A percentile compares a stretch with the other conserved stretches of the same genome.
These are phyloP conservation scores for Plasmopara viticola DNA, from an alignment of 352 stramenopile species.

Conservation along the genomic window DNA sequence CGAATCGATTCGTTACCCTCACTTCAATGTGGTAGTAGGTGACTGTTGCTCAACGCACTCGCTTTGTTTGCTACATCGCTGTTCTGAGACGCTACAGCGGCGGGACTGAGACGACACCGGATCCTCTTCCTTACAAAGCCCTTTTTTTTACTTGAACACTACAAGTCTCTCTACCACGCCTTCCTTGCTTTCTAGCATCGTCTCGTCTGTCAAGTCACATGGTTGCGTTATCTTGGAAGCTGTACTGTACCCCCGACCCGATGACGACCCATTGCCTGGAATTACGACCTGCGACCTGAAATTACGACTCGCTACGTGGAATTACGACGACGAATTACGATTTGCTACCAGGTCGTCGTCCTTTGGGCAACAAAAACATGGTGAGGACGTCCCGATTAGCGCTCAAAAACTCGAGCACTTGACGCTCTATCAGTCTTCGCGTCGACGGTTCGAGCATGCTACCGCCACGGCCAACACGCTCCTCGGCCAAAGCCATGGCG, in stretches of 20 bases:
- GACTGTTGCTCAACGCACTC: not conserved
- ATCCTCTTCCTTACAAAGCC: no score
- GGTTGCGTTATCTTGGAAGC: no score
- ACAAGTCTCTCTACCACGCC: no score
- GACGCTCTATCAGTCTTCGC: constrained; percentile 70
- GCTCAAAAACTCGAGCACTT: constrained; percentile 70
- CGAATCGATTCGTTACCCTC: not conserved
- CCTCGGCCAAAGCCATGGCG: constrained; percentile 46
- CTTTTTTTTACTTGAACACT: no score
- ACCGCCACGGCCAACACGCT: constrained; percentile 60
- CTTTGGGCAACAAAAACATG: constrained; percentile 73
- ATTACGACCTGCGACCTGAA: no score
- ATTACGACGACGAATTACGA: constrained; percentile 2
- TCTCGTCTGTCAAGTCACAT: no score
- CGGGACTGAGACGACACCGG: no score
- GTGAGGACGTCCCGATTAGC: constrained; percentile 68
- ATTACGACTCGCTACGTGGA: no score
- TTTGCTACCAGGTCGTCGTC: constrained; percentile 13
- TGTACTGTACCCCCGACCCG: no score
- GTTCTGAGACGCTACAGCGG: not conserved
- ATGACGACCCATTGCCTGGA: no score
- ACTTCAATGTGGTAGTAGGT: not conserved
- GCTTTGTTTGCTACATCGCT: not conserved
- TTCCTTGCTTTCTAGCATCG: no score
- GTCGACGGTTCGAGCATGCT: constrained; percentile 54